Base-by-base conservation (phyloP, 768 basidiomycete species). In the Serpula lacrymans region DNA sequence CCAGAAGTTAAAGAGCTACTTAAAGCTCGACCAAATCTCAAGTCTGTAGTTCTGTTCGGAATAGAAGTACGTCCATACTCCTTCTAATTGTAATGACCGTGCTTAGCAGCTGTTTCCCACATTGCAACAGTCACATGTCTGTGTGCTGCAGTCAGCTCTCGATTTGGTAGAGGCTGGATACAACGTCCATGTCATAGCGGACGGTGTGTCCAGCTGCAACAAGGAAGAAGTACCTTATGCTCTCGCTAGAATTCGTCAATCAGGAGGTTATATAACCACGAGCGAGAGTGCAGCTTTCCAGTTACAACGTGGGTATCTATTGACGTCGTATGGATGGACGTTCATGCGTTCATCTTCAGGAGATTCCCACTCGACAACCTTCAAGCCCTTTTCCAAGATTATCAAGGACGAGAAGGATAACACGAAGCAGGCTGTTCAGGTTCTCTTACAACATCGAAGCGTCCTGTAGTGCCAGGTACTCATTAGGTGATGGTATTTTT, bases 151-250 rank as follows among this genome's bases (percentile, higher is more conserved):
- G 60, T 88, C 90, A 0, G 72, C 83, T 0, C 65, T 93, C 13
- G 82, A 85, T 45, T 72, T 95, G 10, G 59, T 85, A 3, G 54
- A 68, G 31, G 48, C 22, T 1, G 69, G 68, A 0, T 74, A 71
- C 31, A 57, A 71, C 43, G 79, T 87, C 5, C 78, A 87, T 57
- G 72, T 93, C 27, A 65, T 91, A 17, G 88, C 86, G 2, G 92
- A 96, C 53, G 90, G 82, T 12, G 82, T 94, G 12, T 90, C 88
- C 2, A 87, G 84, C 22, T 82, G 77, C 49, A 89, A 92, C 63
- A 70, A 71, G 34, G 83, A 83, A 46, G 93, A 96, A 58, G 72
- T 92, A 0, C 80, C 84, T 11, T 66, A 84, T 48, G 89, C 91
- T 0, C 65, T 92, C 26, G 80, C 73, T 1, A 69, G 76, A 37